Evolutionary conservation across 495 filamentous ascomycete genomes (phyloP), one percentile per base, ranked within the genome.

Genomic region (Trichoderma orchidacearum): DNA sequence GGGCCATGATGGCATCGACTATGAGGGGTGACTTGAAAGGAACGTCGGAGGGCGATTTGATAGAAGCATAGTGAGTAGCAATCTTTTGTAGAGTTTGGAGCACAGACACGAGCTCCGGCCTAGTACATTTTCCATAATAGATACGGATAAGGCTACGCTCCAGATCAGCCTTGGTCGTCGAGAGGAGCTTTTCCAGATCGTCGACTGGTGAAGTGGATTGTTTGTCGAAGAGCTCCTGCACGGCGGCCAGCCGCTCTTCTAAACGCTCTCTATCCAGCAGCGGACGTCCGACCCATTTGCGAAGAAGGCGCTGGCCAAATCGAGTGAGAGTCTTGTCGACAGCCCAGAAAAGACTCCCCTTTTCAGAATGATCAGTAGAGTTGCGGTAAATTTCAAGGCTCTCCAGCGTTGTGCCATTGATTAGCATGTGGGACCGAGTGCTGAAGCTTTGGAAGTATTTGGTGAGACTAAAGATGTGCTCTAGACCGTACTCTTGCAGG

Each of bases 401-500:
- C 13, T 90, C 89, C 32, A 99, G 65, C 0, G 90, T 99, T 56
- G 96, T 99, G 17, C 91, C 93, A 63, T 95, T 96, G 58, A 99
- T 76, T 3, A 97, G 75, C 93, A 99, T 97, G 62, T 96, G 90
- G 13, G 91, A 90, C 28, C 93, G 77, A 2, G 92, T 87, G 63
- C 87, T 95, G 69, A 99, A 99, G 0, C 91, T 87, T 64, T 97
- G 87, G 69, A 99, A 99, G 65, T 97, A 95, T 60, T 95, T 96
- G 7, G 93, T 97, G 30, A 99, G 69, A 64, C 96, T 87, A 61
- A 99, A 95, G 32, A 99, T 88, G 71, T 99, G 91, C 64, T 99
- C 86, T 36, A 99, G 75, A 1, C 90, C 91, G 60, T 97, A 99
- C 55, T 94, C 90, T 27, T 85, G 83, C 69, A 99, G 75, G 64